Percentiles rank a stretch among this genome's conserved stretches.
Conservation (phyloP, 2,329 filamentous ascomycete genomes). For the Onygenales sp. region DNA sequence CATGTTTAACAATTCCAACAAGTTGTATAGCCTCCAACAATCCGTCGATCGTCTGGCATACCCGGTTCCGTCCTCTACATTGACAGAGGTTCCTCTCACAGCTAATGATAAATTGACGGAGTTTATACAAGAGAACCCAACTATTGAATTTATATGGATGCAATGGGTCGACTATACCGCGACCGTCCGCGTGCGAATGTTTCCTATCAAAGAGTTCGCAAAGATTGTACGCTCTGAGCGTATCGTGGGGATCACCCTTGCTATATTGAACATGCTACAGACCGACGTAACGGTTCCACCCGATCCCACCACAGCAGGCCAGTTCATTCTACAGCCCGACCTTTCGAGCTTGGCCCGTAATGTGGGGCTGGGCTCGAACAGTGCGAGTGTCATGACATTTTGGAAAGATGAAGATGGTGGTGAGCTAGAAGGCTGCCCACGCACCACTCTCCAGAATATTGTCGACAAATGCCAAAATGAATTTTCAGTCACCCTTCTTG, state of each 20-base stretch:
- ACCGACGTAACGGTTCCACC: constrained; percentile 49
- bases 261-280: constrained; percentile 57
- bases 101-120: constrained; percentile 21
- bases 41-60: too few relatives aligned
- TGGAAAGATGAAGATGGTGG: constrained; percentile 51
- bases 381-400: constrained; percentile 58
- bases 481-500: constrained; percentile 48
- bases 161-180: constrained; percentile 75
- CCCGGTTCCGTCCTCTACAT: neutral
- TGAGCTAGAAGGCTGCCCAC: constrained; percentile 52
- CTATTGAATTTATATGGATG: constrained; percentile 58
- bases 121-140: constrained; percentile 43
- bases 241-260: constrained; percentile 54
- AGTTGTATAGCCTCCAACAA: constrained; percentile 56
- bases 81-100: neutral
- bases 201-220: constrained; percentile 53
- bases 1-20: constrained; percentile 67
- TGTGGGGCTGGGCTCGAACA: constrained; percentile 44
- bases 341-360: constrained; percentile 51
- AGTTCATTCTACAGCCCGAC: constrained; percentile 59
- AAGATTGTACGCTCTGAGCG: constrained; percentile 38
- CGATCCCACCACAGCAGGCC: constrained; percentile 49
- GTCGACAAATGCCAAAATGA: constrained; percentile 43
- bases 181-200: constrained; percentile 54
- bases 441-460: constrained; percentile 50